phyloP scores from a whole-genome alignment of 106 monocot species.

The Vanilla planifolia region DNA sequence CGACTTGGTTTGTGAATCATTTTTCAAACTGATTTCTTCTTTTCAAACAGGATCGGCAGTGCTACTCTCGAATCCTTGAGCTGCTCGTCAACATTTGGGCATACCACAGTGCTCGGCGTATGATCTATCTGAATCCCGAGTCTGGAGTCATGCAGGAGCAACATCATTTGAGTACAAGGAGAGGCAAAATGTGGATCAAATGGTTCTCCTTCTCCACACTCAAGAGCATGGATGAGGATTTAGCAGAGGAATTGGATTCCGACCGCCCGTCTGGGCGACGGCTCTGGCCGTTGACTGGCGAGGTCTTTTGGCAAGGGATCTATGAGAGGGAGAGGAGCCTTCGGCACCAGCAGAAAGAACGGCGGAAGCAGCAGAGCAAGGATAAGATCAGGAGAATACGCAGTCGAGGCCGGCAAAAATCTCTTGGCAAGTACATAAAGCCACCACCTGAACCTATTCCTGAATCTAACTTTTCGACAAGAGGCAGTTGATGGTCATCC shows the following conservation, averaged over 20 bases:
- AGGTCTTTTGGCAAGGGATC: constrained; percentile 90
- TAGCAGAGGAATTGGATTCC: constrained; percentile 73
- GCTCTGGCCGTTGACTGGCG: constrained; percentile 91
- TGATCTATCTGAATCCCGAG: constrained; percentile 71
- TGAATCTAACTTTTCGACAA: constrained; percentile 35
- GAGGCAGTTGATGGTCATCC: neutral
- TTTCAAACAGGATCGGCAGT: constrained; percentile 65
- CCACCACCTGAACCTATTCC: constrained; percentile 35
- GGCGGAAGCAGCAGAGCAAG: constrained; percentile 51
- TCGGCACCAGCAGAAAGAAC: constrained; percentile 59
- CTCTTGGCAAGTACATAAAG: constrained; percentile 83
- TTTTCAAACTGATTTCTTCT: no score
- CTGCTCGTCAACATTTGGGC: constrained; percentile 93
- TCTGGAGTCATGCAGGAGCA: constrained; percentile 86
- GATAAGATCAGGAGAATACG: constrained; percentile 86
- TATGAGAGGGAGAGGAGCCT: constrained; percentile 68
- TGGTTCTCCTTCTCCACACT: constrained; percentile 79
- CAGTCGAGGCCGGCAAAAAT: constrained; percentile 69
- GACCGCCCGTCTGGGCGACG: constrained; percentile 41
- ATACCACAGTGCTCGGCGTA: constrained; percentile 83
- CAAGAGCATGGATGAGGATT: constrained; percentile 94
- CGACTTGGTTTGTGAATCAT: no score
- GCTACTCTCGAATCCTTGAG: constrained; percentile 87
- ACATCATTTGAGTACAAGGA: constrained; percentile 49
- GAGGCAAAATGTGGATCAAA: constrained; percentile 68